Evolutionary conservation across 805 yeast genomes (phyloP), one percentile per base, ranked within the genome.

Genomic region (Kregervanrija delftensis): DNA sequence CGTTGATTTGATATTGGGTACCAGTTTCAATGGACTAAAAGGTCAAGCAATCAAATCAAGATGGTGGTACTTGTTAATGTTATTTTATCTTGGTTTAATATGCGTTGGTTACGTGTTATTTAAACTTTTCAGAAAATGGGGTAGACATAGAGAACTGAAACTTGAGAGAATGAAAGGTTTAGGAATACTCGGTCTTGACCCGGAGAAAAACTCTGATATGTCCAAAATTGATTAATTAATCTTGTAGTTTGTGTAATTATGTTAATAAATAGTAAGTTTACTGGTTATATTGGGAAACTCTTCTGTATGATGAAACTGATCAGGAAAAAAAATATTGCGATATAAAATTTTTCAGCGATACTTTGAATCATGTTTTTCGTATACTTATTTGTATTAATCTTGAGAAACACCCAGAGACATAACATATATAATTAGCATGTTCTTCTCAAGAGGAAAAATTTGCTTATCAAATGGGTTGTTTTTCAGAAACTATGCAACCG

Each of bases 131-230:
- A 41, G 17, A 28, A 13, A 16, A 11, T 28, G 44, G 37, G 17
- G 17, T 3, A 15, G 17, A 8, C 6, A 35, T 9, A 37, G 39
- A 12, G n/a, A n/a, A 9, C 9, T 45, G 1, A 37, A 36, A 14
- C n/a, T 10, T 8, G 54, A 52, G 34, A 52, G 39, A 28, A 39
- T 46, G 42, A 52, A 43, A 37, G 49, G 51, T 5, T 22, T 52
- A 1, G 56, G 56, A 3, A 39, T 52, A 10, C 32, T 52, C 8
- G 56, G 56, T 11, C 17, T 50, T 5, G 37, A 47, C n/a, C 47
- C 51, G 8, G 42, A 39, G 8, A 22, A 22, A 22, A 22, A 22
- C 11, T 15, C 34, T 4, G 49, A 43, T 11, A 41, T 37, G 4
- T 45, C 55, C 4, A 49, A 48, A 28, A 43, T 46, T 34, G 49